These are phyloP conservation scores for Thielaviopsis punctulata DNA, from an alignment of 2,329 filamentous ascomycete genomes.

Conservation along the genomic window DNA sequence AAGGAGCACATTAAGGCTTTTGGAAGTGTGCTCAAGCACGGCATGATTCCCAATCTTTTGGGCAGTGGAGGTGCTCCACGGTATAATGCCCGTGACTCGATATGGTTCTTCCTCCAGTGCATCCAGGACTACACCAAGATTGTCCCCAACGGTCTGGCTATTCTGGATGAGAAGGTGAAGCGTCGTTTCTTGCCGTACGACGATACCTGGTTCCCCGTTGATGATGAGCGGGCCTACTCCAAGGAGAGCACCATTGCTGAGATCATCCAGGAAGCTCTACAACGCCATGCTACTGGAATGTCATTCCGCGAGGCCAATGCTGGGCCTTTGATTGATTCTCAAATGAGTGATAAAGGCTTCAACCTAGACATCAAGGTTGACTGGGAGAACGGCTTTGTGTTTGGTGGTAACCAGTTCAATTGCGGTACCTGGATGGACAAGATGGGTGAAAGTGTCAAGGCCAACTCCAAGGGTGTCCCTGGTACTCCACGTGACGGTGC, in stretches of 20 bases:
- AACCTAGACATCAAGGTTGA: slow-evolving; percentile 82
- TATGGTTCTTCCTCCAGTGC: slow-evolving; percentile 95
- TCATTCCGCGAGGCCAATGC: slow-evolving; percentile 92
- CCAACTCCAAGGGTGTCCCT: slow-evolving; percentile 80
- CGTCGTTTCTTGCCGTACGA: slow-evolving; percentile 88
- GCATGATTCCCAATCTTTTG: slow-evolving; percentile 92
- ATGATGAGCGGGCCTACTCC: slow-evolving; percentile 76
- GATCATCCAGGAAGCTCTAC: slow-evolving; percentile 80
- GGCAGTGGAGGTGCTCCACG: slow-evolving; percentile 70
- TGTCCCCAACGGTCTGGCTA: slow-evolving; percentile 54
- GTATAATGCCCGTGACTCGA: slow-evolving; percentile 89
- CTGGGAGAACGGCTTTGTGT: slow-evolving; percentile 80
- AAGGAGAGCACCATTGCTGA: slow-evolving; percentile 69
- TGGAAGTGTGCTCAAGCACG: slow-evolving; percentile 90
- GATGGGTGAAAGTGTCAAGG: slow-evolving; percentile 94
- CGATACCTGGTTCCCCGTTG: slow-evolving; percentile 76
- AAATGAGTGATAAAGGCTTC: slow-evolving; percentile 89
- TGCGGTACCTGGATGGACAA: slow-evolving; percentile 99
- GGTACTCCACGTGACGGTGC: slow-evolving; percentile 95
- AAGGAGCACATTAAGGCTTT: slow-evolving; percentile 91
- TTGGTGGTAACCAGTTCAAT: slow-evolving; percentile 84
- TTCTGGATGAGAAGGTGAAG: slow-evolving; percentile 62
- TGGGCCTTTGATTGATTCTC: slow-evolving; percentile 68
- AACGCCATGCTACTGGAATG: slow-evolving; percentile 79
- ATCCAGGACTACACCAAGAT: slow-evolving; percentile 84